Evolutionary conservation across 1,284 basidiomycete species (phyloP), one percentile per base, ranked within the genome.

Genomic region (Coniferiporia weirii): DNA sequence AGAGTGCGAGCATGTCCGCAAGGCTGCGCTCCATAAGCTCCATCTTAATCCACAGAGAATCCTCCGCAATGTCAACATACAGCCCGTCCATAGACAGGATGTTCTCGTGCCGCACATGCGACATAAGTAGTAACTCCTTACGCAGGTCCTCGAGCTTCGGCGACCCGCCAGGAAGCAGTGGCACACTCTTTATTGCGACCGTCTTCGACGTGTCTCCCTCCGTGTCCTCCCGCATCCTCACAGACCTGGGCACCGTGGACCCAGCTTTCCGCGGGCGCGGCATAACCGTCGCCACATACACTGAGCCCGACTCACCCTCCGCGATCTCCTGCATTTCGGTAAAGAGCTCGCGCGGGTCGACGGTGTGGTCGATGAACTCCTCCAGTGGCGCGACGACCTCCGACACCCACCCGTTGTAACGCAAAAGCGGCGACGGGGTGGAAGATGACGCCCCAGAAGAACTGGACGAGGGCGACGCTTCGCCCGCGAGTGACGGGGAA

Each of bases 21-120:
- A 92, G 72, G 67, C 88, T 91, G 61, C 88, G 76, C 67, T 91
- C 88, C 89, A 91, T 91, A 32, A 91, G 78, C 68, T 91, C 89
- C 90, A 92, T 92, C 61, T 85, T 75, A 54, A 92, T 84, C 89
- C 90, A 92, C 47, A 92, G 71, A 60, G 82, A 79, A 65, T 86
- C 84, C 56, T 84, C 84, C 35, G 75, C 73, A 9, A 84, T 68
- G 65, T 85, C 82, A 20, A 89, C 83, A 69, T 89, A 90, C 27
- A 89, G 69, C 44, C 77, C 80, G 64, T 90, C 86, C 74, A 89
- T 79, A 3, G 75, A 71, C 13, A 91, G 72, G 6, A 91, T 67
- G 68, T 89, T 80, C 62, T 78, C 75, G 65, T 89, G 82, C 53
- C 75, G 69, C 38, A 85, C 60, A 8, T 77, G 76, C 49, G 73